A percentile compares a stretch with the other conserved stretches of the same genome.
Evolutionary conservation across 352 stramenopile genomes (phyloP).

Genomic region (Phytophthora idaei): DNA sequence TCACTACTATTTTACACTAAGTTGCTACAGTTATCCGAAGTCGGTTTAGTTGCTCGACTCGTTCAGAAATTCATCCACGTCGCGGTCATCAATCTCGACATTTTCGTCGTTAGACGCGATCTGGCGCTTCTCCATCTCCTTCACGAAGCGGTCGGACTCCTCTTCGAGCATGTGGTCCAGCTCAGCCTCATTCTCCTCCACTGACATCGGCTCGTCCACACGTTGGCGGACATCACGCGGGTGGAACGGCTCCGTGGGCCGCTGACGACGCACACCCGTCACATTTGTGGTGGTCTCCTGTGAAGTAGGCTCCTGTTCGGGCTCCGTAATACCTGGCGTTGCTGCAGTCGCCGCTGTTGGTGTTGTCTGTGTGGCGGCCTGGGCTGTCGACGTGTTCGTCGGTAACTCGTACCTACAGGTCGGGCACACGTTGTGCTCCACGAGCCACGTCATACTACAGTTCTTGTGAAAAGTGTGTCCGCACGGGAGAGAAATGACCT

Average conservation of each 20-base stretch:
- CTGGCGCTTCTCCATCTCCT: conserved; percentile 46
- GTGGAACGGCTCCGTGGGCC: conserved; percentile 25
- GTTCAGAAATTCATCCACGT: conserved; percentile 67
- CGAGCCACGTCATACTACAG: conserved; percentile 77
- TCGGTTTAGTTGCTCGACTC: conserved; percentile 34
- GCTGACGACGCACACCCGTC: conserved; percentile 48
- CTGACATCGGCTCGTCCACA: conserved; percentile 33
- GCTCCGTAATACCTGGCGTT: background rate
- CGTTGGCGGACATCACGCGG: conserved; percentile 65
- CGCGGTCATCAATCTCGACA: conserved; percentile 60
- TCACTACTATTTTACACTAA: conserved; percentile 28
- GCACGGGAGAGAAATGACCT: conserved; percentile 72
- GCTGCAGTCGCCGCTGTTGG: conserved; percentile 5
- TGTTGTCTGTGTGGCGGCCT: conserved; percentile 6
- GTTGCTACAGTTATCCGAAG: background rate
- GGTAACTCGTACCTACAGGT: conserved; percentile 75
- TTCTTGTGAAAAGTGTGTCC: conserved; percentile 82
- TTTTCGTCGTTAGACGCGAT: conserved; percentile 24
- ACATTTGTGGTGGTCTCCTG: conserved; percentile 33
- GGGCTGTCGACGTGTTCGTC: conserved; percentile 11
- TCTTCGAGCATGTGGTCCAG: conserved; percentile 68
- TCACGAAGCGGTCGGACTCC: conserved; percentile 62
- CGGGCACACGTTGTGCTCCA: conserved; percentile 81
- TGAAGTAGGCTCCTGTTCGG: conserved; percentile 27
- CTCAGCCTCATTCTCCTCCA: conserved; percentile 36